These are phyloP conservation scores for Umbelopsis ramanniana DNA, from an alignment of 192 early-diverging fungal genomes.

Conservation along the genomic window DNA sequence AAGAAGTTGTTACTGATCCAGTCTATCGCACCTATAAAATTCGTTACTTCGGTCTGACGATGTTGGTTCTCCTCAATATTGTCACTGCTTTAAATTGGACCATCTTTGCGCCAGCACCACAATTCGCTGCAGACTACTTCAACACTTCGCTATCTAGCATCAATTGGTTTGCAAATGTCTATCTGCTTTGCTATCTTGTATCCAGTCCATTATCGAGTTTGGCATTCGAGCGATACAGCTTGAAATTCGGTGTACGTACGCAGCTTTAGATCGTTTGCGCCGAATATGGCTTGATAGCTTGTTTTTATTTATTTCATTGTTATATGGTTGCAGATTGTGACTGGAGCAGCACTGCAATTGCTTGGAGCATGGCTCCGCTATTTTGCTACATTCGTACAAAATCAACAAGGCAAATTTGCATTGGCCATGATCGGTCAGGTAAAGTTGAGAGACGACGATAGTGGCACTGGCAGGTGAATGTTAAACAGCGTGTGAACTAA, in stretches of 20 bases:
- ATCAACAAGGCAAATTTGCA: constrained; percentile 41
- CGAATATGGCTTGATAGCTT: constrained; percentile 2
- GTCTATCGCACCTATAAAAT: constrained; percentile 46
- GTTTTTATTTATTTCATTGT: not conserved
- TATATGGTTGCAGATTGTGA: constrained; percentile 33
- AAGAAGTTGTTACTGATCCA: not conserved
- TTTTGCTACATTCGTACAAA: constrained; percentile 43
- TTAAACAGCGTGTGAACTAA: not conserved
- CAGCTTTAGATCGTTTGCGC: not conserved
- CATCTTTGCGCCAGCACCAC: constrained; percentile 48
- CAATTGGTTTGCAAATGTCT: constrained; percentile 51
- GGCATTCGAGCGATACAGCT: constrained; percentile 47
- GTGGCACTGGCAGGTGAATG: too few relatives aligned
- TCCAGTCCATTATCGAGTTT: constrained; percentile 48
- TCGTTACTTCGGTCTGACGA: constrained; percentile 50
- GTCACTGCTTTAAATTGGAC: constrained; percentile 50
- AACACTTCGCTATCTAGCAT: constrained; percentile 36
- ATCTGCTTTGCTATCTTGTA: constrained; percentile 49
- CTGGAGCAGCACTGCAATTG: constrained; percentile 46
- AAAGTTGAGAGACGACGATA: not conserved
- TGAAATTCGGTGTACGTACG: constrained; percentile 40
- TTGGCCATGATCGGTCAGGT: constrained; percentile 55
- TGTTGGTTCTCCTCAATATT: constrained; percentile 50
- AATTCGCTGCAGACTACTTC: constrained; percentile 43
- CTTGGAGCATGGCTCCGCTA: constrained; percentile 54